Percentiles rank a stretch among this genome's conserved stretches.
phyloP scores from a whole-genome alignment of 345 rosid species.

The Salix exigua region DNA sequence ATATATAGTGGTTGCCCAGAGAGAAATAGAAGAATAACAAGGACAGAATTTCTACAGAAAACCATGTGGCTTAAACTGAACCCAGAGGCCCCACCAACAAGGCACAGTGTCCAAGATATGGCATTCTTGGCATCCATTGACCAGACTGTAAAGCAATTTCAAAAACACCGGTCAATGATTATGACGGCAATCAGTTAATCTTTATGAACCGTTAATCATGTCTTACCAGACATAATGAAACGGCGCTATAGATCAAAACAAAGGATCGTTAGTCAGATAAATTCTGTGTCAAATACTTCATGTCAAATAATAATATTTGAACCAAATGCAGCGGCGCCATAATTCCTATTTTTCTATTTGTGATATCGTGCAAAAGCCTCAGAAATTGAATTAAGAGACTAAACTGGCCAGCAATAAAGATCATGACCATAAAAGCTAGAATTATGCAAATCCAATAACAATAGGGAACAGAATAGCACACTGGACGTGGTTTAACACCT shows the following conservation, averaged over 20 bases:
- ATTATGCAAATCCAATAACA: no score
- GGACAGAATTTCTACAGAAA: slow-evolving; percentile 7
- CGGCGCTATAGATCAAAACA: background rate
- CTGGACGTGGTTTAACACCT: background rate
- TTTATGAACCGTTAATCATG: background rate
- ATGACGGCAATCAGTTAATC: background rate
- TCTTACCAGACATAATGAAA: background rate
- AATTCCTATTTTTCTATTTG: background rate
- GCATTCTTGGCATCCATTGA: background rate
- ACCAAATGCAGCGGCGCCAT: background rate
- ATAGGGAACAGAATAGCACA: background rate
- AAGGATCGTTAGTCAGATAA: background rate
- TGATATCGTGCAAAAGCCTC: background rate
- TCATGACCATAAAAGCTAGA: background rate
- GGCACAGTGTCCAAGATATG: background rate
- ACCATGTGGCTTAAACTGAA: slow-evolving; percentile 4
- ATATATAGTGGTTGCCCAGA: background rate
- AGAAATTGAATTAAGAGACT: background rate
- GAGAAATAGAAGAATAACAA: background rate
- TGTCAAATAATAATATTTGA: background rate
- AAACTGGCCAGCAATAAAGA: background rate
- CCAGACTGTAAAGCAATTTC: background rate
- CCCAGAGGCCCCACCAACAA: slow-evolving; percentile 4
- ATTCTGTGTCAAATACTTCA: background rate
- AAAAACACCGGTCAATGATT: background rate